Percentiles rank a stretch among this genome's conserved stretches.
Evolutionary conservation across 169 alveolate genomes (phyloP).

Genomic region (Plasmodium inui): DNA sequence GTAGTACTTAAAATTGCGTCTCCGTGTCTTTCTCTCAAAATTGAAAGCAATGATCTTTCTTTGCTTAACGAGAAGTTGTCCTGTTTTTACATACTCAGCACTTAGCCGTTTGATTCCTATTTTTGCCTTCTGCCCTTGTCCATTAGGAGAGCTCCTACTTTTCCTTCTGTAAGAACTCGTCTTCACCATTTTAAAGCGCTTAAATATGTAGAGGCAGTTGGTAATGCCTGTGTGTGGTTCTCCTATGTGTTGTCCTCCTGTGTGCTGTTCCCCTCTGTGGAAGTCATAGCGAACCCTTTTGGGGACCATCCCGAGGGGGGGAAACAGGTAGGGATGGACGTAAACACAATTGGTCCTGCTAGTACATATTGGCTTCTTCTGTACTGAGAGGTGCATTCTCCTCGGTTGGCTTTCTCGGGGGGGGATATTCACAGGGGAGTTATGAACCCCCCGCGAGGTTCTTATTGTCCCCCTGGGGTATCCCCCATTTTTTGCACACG

Average conservation of each 20-base stretch:
- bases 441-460: neutral
- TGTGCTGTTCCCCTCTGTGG: neutral
- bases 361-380: neutral
- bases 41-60: conserved; percentile 85
- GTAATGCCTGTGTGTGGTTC: neutral
- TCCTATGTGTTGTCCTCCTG: neutral
- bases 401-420: neutral
- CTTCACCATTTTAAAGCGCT: conserved; percentile 87
- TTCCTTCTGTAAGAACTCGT: conserved; percentile 88
- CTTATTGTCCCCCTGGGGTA: neutral
- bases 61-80: conserved; percentile 84
- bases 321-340: neutral
- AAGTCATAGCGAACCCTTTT: neutral
- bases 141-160: conserved; percentile 90
- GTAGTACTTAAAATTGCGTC: conserved; percentile 87
- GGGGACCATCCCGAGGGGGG: neutral
- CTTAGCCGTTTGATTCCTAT: conserved; percentile 87
- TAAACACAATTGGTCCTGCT: neutral
- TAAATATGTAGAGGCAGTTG: conserved; percentile 31
- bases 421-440: neutral
- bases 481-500: neutral
- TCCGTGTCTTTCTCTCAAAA: conserved; percentile 80
- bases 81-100: conserved; percentile 89
- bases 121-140: conserved; percentile 89
- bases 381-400: neutral